Base-by-base conservation (phyloP, 2,329 filamentous ascomycete genomes). In the Tolypocladium inflatum region DNA sequence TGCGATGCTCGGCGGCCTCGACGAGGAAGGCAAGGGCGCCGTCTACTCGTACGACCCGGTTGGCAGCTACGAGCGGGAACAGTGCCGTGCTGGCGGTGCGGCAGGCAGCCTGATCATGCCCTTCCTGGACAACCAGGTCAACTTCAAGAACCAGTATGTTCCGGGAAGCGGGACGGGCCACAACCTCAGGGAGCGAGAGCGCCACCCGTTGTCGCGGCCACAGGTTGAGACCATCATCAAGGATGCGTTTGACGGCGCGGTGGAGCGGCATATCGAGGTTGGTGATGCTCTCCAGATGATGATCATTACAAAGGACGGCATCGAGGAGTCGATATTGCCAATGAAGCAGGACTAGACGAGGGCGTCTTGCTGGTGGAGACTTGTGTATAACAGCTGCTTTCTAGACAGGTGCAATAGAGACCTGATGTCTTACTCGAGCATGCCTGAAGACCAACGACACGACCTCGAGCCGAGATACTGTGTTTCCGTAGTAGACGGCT, bases 51-150 rank as follows among this genome's bases (percentile, higher is more conserved):
- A 99, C 78, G 94, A 99, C 71, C 94, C 94, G 1, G 94, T 99
- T 48, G 94, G 94, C 66, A 96, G 90, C 72, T 99, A 97, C 77
- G 94, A 99, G 81, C 82, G 94, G 64, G 94, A 99, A 78, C 90
- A 96, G 78, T 97, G 92, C 78, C 86, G 93, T 64, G 92, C 94
- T 41, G 94, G 90, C 48, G 94, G 94, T 67, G 92, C 94, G 17
- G 92, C 92, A 23, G 88, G 91, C 57, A 94, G 90, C 69, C 78
- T 99, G 74, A 99, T 99, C 76, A 99, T 97, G 90, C 94, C 94
- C 1, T 99, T 99, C 81, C 78, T 99, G 70, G 94, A 99, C 75
- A 99, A 99, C 74, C 95, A 99, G 77, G 94, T 99, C 79, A 97
- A 97, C 79, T 93, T 93, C 81, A 99, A 97, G 84, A 99, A 99